Base-by-base conservation (phyloP, 331 rosid species). In the Saraca asoca region DNA sequence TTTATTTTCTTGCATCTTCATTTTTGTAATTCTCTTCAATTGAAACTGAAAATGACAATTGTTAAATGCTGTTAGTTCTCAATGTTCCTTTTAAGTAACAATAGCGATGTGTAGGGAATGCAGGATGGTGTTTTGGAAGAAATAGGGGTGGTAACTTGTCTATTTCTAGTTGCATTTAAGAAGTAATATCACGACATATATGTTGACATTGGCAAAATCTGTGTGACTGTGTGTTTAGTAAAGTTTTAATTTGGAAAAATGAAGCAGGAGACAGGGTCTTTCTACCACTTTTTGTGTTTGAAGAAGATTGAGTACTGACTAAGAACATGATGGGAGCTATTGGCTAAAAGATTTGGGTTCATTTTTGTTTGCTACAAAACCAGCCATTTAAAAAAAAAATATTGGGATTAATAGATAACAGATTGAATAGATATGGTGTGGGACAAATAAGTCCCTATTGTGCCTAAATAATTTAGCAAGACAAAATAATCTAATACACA, bases 21-120 rank as follows among this genome's bases (percentile, higher is more conserved):
- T 33, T 64, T 14, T n/a, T 6, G 2, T 51, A 7, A 0, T 6
- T 50, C 33, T 54, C 55, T 57, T 51, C 45, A 48, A 8, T 43
- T 51, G 9, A 31, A 57, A 56, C 18, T 72, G 37, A 53, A 48
- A 48, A 58, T 48, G 12, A 41, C 39, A 33, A n/a, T 52, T 45
- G 70, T 52, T 51, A 19, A 17, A 44, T 35, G 41, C 31, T 69
- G 56, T 58, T 49, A 50, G 16, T 24, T 50, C 17, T 39, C 44
- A 9, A 49, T 61, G 29, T 51, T 44, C 31, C 15, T 16, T 53
- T 16, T 62, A 45, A 14, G n/a, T 62, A 42, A n/a, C 53, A 14
- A 2, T 1, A 45, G 57, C 39, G 34, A 12, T 33, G 46, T n/a
- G 18, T 44, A 44, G 58, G 56, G 57, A 63, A 31, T 57, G 33